A percentile compares a stretch with the other conserved stretches of the same genome.
These are phyloP conservation scores for Claviceps sp. DNA, from an alignment of 2,329 filamentous ascomycete genomes.

Conservation along the genomic window DNA sequence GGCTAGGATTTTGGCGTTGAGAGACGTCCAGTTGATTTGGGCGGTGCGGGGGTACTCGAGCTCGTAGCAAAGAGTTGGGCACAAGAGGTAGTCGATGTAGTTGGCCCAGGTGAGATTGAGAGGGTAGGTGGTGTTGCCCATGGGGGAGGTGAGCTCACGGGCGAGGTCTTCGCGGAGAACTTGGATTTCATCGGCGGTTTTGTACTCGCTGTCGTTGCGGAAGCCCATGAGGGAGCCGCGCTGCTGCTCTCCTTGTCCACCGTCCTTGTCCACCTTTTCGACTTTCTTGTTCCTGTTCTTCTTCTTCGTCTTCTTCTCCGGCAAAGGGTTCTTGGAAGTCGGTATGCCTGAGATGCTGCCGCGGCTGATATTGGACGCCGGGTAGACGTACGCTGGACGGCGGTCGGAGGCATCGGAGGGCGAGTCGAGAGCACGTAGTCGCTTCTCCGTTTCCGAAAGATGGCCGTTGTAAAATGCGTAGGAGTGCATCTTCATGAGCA, in stretches of 20 bases:
- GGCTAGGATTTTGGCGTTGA: slow-evolving; percentile 74
- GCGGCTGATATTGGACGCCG: slow-evolving; percentile 39
- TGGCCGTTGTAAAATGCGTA: slow-evolving; percentile 98
- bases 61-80: slow-evolving; percentile 94
- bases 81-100: slow-evolving; percentile 77
- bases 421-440: slow-evolving; percentile 65
- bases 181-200: slow-evolving; percentile 37
- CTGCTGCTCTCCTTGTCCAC: too few relatives aligned
- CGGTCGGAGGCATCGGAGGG: slow-evolving; percentile 48
- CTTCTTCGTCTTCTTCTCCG: slow-evolving; percentile 1
- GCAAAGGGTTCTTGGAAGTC: slow-evolving; percentile 6
- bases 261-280: too few relatives aligned
- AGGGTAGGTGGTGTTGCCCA: slow-evolving; percentile 83
- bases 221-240: background rate
- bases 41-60: slow-evolving; percentile 80
- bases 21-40: slow-evolving; percentile 63
- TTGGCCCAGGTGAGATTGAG: slow-evolving; percentile 73
- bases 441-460: slow-evolving; percentile 72
- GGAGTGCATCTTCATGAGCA: slow-evolving; percentile 99
- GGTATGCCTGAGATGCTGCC: slow-evolving; percentile 24
- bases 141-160: slow-evolving; percentile 77
- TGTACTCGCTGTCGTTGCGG: slow-evolving; percentile 5
- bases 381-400: slow-evolving; percentile 65
- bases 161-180: slow-evolving; percentile 77
- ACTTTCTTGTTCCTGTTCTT: too few relatives aligned